phyloP scores from a whole-genome alignment of 257 asterid genomes.

The Plantago elongata region DNA sequence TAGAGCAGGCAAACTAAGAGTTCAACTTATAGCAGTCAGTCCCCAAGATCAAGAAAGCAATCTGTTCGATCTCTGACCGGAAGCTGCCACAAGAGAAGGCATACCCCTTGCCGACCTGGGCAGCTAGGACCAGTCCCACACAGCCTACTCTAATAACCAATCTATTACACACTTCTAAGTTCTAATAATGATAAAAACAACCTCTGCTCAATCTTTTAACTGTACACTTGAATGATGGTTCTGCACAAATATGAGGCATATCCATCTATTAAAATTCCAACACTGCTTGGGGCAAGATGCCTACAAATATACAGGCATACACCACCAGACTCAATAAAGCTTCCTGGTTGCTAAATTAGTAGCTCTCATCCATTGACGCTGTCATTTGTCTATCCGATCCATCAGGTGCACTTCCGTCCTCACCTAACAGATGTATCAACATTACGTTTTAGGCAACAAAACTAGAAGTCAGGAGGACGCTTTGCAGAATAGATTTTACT shows the following conservation, averaged over 20 bases:
- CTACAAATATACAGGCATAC: constrained; percentile 70
- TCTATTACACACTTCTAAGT: constrained; percentile 31
- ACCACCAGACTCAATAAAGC: constrained; percentile 38
- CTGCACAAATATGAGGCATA: constrained; percentile 23
- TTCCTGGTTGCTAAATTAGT: constrained; percentile 17
- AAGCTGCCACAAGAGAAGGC: constrained; percentile 87
- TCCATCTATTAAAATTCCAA: constrained; percentile 24
- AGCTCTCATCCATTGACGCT: constrained; percentile 38
- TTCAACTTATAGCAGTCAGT: too few relatives aligned
- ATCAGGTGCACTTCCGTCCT: constrained; percentile 32
- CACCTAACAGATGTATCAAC: constrained; percentile 43
- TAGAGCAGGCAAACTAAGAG: too few relatives aligned
- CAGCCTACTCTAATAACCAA: constrained; percentile 30
- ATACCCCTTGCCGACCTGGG: constrained; percentile 75
- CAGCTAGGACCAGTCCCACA: constrained; percentile 41
- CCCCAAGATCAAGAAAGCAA: too few relatives aligned
- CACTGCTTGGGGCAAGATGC: constrained; percentile 43
- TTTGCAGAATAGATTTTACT: too few relatives aligned
- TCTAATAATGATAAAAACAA: constrained; percentile 7
- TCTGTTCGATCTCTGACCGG: constrained; percentile 25
- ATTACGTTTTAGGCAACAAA: neutral
- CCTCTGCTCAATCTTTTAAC: constrained; percentile 5
- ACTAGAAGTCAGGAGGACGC: neutral
- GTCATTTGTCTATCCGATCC: constrained; percentile 55
- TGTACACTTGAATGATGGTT: constrained; percentile 52